These are phyloP conservation scores for Citrus hindsii DNA, from an alignment of 345 rosid genomes.

Conservation along the genomic window DNA sequence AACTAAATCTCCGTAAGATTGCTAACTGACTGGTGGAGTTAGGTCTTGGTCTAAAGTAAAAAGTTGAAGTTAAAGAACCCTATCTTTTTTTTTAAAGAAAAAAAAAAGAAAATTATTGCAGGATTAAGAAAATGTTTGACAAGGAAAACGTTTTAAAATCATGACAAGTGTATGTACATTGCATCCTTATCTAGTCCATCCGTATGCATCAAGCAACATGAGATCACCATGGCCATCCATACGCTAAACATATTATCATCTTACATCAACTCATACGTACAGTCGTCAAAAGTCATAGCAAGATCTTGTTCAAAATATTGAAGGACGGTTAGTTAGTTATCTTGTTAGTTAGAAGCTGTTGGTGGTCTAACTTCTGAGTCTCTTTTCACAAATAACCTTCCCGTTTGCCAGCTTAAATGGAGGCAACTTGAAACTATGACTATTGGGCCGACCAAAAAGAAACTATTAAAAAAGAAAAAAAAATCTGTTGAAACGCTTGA, in stretches of 20 bases:
- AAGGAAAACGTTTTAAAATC: neutral
- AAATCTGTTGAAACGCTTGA: neutral
- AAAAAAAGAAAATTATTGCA: neutral
- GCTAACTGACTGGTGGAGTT: too few relatives aligned
- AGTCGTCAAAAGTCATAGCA: neutral
- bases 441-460: constrained; percentile 27
- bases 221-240: neutral
- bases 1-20: too few relatives aligned
- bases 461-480: neutral
- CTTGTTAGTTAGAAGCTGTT: constrained; percentile 7
- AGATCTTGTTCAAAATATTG: neutral
- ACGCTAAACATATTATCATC: neutral
- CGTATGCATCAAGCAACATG: neutral
- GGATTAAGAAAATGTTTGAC: neutral
- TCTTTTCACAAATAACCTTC: neutral
- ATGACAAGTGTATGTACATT: neutral
- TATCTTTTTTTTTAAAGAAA: too few relatives aligned
- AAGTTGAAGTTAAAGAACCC: too few relatives aligned
- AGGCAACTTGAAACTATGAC: neutral
- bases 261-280: neutral
- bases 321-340: constrained; percentile 6
- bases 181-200: neutral
- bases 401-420: neutral
- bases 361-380: neutral
- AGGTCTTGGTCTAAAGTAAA: too few relatives aligned